Conservation (phyloP, 2,329 filamentous ascomycete genomes). For the Fusarium praegraminearum region DNA sequence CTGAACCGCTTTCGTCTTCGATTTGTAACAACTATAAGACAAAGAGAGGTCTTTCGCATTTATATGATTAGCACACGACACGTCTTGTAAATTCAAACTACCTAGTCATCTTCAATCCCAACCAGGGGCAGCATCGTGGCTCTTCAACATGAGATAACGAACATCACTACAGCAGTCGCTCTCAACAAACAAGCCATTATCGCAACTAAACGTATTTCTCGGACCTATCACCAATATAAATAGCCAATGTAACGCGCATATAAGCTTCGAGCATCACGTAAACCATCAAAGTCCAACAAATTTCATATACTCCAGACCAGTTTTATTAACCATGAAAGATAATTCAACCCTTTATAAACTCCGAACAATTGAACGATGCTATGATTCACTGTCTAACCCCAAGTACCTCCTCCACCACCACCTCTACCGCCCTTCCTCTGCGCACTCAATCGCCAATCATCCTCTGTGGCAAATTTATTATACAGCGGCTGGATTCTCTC, state of each 20-base stretch:
- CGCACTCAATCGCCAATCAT: constrained; percentile 93
- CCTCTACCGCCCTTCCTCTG: constrained; percentile 87
- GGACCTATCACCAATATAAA: neutral
- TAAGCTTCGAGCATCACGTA: neutral
- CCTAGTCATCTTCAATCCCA: no score
- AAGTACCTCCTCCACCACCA: constrained; percentile 89
- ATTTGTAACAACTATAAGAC: rapidly evolving
- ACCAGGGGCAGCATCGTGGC: neutral
- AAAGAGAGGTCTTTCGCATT: rapidly evolving
- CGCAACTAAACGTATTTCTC: neutral
- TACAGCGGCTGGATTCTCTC: constrained; percentile 96
- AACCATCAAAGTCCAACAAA: neutral
- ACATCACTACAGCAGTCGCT: neutral
- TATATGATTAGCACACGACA: neutral
- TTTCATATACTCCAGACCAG: neutral
- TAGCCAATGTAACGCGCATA: neutral
- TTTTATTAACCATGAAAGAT: neutral
- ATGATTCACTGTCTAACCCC: constrained; percentile 65
- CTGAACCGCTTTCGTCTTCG: rapidly evolving
- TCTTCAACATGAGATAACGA: neutral
- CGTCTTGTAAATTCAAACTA: constrained; percentile 21
- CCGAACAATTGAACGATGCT: neutral
- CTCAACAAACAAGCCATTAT: neutral
- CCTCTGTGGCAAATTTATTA: constrained; percentile 90
- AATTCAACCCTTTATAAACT: neutral